Base-by-base conservation (phyloP, 257 asterid genomes). In the Echium plantagineum region DNA sequence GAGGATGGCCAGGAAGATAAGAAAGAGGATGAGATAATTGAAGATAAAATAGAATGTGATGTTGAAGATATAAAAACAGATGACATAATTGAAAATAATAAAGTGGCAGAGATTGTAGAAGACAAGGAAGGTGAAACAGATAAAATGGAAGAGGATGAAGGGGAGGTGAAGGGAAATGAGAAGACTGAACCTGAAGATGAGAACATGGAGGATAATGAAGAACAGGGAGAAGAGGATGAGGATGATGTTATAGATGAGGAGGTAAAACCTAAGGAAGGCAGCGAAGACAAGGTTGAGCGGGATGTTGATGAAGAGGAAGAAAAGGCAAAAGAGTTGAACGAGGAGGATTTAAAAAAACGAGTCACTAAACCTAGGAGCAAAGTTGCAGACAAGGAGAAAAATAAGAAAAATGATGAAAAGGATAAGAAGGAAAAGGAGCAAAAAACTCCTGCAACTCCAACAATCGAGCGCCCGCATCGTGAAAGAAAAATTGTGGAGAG, bases 401-500 rank as follows among this genome's bases (percentile, higher is more conserved):
- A 32, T 64, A 73, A 74, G 78, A 76, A 79, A 65, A 75, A 77
- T 52, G 82, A 76, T 58, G 67, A 65, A 19, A 73, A 55, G 56
- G 85, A 71, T 64, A 75, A 74, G 71, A 82, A 80, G 75, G 76
- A 64, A 59, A 69, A 58, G 69, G 94, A 80, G 70, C 83, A 81
- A 5, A 93, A 74, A 62, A 84, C 97, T 28, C 90, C 94, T 21
- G 66, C 77, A 15, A 48, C 76, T 46, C 72, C 90, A 54, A 60
- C 86, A 18, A 57, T 65, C 61, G 99, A 86, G 0, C 97, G 97
- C 24, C 99, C 97, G 53, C 94, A 84, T 18, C 95, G 99, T 3
- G 97, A 86, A 69, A 77, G 97, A 51, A 93, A 89, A 79, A 86
- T 96, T 71, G 99, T 93, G 21, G 96, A 86, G 67, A 83, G 97